Evolutionary conservation across 2,329 filamentous ascomycete genomes (phyloP), one percentile per base, ranked within the genome.

Genomic region (Colletotrichum coccodes): DNA sequence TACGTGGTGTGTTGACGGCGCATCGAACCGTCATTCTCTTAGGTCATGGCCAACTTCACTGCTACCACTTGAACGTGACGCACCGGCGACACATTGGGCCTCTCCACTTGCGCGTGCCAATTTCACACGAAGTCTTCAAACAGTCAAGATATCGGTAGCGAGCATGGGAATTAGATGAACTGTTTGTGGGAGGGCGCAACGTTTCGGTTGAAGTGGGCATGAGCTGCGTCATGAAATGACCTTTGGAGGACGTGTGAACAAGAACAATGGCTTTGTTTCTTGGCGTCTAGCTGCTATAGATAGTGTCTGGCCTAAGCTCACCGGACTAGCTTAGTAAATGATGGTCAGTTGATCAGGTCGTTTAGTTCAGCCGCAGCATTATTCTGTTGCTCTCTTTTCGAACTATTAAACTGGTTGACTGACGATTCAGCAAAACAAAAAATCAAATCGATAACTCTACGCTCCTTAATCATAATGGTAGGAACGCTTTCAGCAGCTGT

Each of bases 341-440:
- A 64, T 50, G 46, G 56, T 68, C 64, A 68, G 60, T 68, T 68
- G 64, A 68, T 58, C 60, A 64, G 60, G 60, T 64, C 52, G 18
- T 38, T 11, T 38, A 23, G 21, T 3, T 38, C 3, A 32, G 12
- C 30, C 8, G 21, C 36, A 50, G 42, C 52, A 44, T 30, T 9
- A 38, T 63, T 62, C 30, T 46, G 32, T 52, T 30, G 28, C 60
- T 53, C 47, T n/a, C 28, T 61, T n/a, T 2, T 6, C n/a, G 28
- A 44, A 7, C 8, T 64, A 66, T 66, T 65, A 47, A 68, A 66
- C 21, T 21, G 34, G 11, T 21, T 16, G 4, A 11, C 11, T 26
- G 4, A n/a, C 23, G 4, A 16, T 26, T 23, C 32, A 14, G 9
- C 9, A 47, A 56, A 56, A 56, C 54, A 56, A 56, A 56, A 50